A percentile compares a stretch with the other conserved stretches of the same genome.
phyloP scores from a whole-genome alignment of 2,329 filamentous ascomycete species.

The Pestalotiopsis sp. region DNA sequence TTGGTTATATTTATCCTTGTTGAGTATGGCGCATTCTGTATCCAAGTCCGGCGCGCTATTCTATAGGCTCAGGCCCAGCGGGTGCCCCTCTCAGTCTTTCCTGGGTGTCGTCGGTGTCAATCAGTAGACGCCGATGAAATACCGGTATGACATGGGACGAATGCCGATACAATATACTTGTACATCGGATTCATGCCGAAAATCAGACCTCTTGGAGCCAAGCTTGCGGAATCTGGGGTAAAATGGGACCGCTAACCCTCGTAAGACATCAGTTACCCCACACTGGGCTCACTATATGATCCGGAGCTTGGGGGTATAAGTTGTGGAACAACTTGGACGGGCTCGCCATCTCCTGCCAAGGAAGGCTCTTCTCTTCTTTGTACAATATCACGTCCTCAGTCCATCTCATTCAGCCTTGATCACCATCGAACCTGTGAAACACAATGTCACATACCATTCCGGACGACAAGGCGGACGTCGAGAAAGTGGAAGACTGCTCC shows the following conservation, averaged over 20 bases:
- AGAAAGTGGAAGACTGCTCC: background rate
- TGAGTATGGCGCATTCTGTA: no score
- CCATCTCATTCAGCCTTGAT: background rate
- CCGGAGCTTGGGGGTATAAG: no score
- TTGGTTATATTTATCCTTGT: no score
- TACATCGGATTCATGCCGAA: background rate
- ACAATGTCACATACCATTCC: background rate
- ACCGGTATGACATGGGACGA: background rate
- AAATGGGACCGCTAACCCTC: background rate
- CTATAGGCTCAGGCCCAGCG: no score
- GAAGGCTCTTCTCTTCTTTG: no score
- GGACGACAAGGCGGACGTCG: background rate
- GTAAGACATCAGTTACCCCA: background rate
- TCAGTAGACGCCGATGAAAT: background rate
- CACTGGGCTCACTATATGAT: no score
- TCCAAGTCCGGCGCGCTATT: no score
- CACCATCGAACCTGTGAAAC: background rate
- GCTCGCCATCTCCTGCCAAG: no score
- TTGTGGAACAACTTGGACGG: no score
- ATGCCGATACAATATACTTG: background rate
- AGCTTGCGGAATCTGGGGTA: background rate
- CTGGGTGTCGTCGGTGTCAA: no score
- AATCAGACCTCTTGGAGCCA: background rate
- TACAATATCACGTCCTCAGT: background rate
- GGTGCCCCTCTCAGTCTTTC: no score